Evolutionary conservation across 2,329 filamentous ascomycete species (phyloP).

Genomic region (Mariannaea sp.): DNA sequence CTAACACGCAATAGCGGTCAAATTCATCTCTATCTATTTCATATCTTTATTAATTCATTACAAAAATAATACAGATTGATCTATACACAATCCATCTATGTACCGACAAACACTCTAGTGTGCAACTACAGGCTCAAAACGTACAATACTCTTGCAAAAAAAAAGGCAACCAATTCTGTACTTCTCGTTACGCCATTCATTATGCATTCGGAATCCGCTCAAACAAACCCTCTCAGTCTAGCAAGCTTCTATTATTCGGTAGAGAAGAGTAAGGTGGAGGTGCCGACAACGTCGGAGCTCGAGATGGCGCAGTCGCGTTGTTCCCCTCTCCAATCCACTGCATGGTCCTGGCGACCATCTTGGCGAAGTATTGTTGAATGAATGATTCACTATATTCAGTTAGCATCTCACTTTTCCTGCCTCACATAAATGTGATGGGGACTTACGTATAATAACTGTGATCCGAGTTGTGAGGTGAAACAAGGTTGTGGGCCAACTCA

Average conservation of each 20-base stretch:
- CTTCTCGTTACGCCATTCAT: slow-evolving; percentile 3
- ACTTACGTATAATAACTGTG: slow-evolving; percentile 82
- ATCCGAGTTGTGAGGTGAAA: slow-evolving; percentile 73
- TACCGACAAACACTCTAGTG: neutral
- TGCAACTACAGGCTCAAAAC: neutral
- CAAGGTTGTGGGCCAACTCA: slow-evolving; percentile 93
- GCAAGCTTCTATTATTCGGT: slow-evolving; percentile 27
- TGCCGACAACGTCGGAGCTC: slow-evolving; percentile 9
- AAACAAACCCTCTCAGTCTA: slow-evolving; percentile 27
- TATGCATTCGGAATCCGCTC: slow-evolving; percentile 22
- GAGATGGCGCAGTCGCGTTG: slow-evolving; percentile 13
- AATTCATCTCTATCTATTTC: no score
- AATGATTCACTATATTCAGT: slow-evolving; percentile 67
- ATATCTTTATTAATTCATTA: no score
- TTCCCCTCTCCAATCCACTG: slow-evolving; percentile 38
- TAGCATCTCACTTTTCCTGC: slow-evolving; percentile 21
- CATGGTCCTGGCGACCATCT: slow-evolving; percentile 64
- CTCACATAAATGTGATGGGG: neutral
- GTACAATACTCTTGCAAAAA: slow-evolving; percentile 5
- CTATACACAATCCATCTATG: no score
- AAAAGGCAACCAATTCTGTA: neutral
- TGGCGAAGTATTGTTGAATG: slow-evolving; percentile 75
- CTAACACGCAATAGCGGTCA: no score
- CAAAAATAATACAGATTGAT: neutral
- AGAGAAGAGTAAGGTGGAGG: slow-evolving; percentile 15